These are phyloP conservation scores for Pyrenochaeta sp. DNA, from an alignment of 2,329 filamentous ascomycete species.

Conservation along the genomic window DNA sequence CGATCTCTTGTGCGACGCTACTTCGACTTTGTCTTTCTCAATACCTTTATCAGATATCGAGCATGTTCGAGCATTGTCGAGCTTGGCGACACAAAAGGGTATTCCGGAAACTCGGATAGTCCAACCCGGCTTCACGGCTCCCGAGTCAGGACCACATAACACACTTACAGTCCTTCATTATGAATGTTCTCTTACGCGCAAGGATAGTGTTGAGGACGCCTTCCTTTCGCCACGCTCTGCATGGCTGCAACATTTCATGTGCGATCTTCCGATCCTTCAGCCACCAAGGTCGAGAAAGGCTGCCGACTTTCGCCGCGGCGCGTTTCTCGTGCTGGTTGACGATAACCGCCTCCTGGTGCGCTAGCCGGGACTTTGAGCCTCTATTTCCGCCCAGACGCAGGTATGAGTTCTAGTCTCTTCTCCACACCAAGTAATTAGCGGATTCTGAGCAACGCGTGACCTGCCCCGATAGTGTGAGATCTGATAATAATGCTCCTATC, in stretches of 20 bases:
- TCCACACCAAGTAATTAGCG: slow-evolving; percentile 15
- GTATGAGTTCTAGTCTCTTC: slow-evolving; percentile 8
- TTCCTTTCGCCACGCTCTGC: slow-evolving; percentile 10
- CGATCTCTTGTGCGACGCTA: background rate
- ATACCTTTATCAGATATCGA: background rate
- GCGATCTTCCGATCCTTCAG: slow-evolving; percentile 15
- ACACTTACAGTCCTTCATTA: background rate
- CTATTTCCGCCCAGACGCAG: slow-evolving; percentile 14
- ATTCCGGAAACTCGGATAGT: background rate
- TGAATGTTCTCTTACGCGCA: too few species aligned
- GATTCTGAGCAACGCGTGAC: slow-evolving; percentile 16
- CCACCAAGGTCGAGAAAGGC: slow-evolving; percentile 19
- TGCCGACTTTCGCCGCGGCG: slow-evolving; percentile 16
- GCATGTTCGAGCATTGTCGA: background rate
- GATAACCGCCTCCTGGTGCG: slow-evolving; percentile 22
- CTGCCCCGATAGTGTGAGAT: slow-evolving; percentile 10
- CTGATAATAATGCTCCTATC: background rate
- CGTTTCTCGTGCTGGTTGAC: slow-evolving; percentile 17
- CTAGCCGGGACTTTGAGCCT: slow-evolving; percentile 17
- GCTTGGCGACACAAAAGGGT: background rate
- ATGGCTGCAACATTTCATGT: slow-evolving; percentile 18
- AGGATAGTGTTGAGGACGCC: slow-evolving; percentile 7
- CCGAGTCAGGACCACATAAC: background rate
- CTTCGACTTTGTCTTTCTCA: background rate
- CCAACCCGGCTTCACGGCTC: background rate